Evolutionary conservation across 2,329 filamentous ascomycete species (phyloP), one percentile per base, ranked within the genome.

Genomic region (Venturiaceae sp.): DNA sequence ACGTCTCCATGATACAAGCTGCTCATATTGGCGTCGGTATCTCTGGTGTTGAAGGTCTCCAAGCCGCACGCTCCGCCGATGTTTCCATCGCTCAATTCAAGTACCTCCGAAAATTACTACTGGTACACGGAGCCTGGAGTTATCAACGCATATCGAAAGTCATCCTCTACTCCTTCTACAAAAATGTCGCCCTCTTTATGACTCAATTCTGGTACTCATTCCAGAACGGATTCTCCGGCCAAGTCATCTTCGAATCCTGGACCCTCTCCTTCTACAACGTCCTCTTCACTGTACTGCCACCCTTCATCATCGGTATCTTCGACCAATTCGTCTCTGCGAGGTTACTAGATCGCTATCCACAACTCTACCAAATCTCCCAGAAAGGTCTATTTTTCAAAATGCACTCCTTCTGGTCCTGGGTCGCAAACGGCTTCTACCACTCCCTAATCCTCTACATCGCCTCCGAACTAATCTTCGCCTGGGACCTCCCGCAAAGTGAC

Each of bases 1-100:
- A 99, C 68, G 94, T 99, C n/a, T 96, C 92, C 19, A 99, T 99
- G 94, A 99, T 99, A 58, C 94, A 99, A 76, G 94, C 94, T 11
- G 94, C 94, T 13, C 94, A 99, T 70, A 95, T 99, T 63, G 94
- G 94, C 63, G 90, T 99, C 47, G 94, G 94, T 73, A 99, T 99
- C 72, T 96, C 91, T 68, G 94, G 94, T 73, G 83, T 95, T 63
- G 94, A 99, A 80, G 94, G 94, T 80, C 83, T 99, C 0, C 94
- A 99, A 75, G 94, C 94, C 52, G 94, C 94, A 53, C 85, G 94
- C 67, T 96, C 91, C 67, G 94, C 94, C 60, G 94, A 99, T 75
- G 90, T 99, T 52, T 86, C 92, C 8, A 96, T 99, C 69, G 94
- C 84, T 0, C 94, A 99, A 72, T 99, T 99, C 79, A 86, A 92